Evolutionary conservation across 495 filamentous ascomycete species (phyloP), one percentile per base, ranked within the genome.

Genomic region (Pseudevernia furfuracea): DNA sequence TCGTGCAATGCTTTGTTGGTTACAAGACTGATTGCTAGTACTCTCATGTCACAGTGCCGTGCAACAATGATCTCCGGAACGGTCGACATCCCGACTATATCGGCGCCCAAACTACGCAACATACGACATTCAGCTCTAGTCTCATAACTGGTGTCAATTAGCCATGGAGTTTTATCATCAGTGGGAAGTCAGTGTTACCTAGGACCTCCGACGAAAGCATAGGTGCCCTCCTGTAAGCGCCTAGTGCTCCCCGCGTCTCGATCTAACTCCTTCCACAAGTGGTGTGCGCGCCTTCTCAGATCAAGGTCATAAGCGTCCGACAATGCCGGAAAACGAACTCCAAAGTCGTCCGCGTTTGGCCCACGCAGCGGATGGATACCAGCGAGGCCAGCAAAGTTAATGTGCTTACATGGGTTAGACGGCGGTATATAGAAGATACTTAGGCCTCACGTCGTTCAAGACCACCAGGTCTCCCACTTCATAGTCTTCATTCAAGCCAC

Each of bases 31-130:
- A 90, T 81, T 39, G 87, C 89, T 49, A 90, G 71, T n/a, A 91
- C 85, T 38, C 82, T 78, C 61, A 92, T 79, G 15, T 83, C 85
- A 62, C 80, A 84, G 70, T 92, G 89, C 66, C 89, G 79, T 19
- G 89, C 88, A 23, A 87, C 84, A 58, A 90, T 81, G 48, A 90
- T 86, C 70, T 92, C 89, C 15, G 89, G 89, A 21, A 91, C 86
- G 9, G 88, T 90, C 23, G 85, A 89, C 89, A 91, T 91, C 12
- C 88, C 88, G 5, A 91, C 88, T 23, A 90, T 73, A 72, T 91
- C 88, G 34, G 86, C 88, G 11, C 87, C 88, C 19, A 89, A 71
- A 41, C 72, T 75, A 23, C 78, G 79, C 64, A 92, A 79, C 82
- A 91, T 85, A 25, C 88, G 82, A 67, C 88, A 90, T 71, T 92